A percentile compares a stretch with the other conserved stretches of the same genome.
phyloP scores from a whole-genome alignment of 2,329 filamentous ascomycete genomes.

The Cladophialophora bantiana region DNA sequence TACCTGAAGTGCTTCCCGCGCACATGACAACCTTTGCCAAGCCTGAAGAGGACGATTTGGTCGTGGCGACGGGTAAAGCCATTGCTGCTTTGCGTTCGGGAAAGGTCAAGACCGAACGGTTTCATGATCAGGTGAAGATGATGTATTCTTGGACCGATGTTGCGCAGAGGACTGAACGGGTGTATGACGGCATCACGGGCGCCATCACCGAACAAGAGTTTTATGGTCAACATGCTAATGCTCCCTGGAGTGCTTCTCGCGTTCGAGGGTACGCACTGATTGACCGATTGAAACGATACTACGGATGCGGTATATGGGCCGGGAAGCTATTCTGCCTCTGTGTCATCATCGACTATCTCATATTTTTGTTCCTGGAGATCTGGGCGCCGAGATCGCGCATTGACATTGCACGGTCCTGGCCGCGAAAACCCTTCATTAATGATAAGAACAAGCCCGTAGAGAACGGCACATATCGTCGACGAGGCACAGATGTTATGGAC shows the following conservation, averaged over 20 bases:
- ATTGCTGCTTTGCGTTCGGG: conserved; percentile 86
- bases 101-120: conserved; percentile 87
- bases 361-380: conserved; percentile 88
- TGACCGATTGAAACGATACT: conserved; percentile 93
- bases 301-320: conserved; percentile 97
- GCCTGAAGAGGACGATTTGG: conserved; percentile 94
- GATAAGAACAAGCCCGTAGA: conserved; percentile 43
- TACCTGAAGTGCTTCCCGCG: conserved; percentile 91
- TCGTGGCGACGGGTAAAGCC: conserved; percentile 85
- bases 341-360: conserved; percentile 89
- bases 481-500: conserved; percentile 40
- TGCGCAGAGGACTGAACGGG: conserved; percentile 87
- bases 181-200: conserved; percentile 91
- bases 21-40: conserved; percentile 99
- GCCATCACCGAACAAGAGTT: conserved; percentile 86
- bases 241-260: conserved; percentile 73
- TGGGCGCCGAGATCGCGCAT: conserved; percentile 84
- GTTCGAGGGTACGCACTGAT: conserved; percentile 84
- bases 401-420: conserved; percentile 91
- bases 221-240: conserved; percentile 78
- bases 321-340: conserved; percentile 97
- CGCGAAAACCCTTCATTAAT: conserved; percentile 67
- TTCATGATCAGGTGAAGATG: conserved; percentile 94
- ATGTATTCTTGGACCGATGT: conserved; percentile 99
- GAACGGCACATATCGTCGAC: conserved; percentile 35